Conservation (phyloP, 1,284 basidiomycete species). For the Somion occarium region DNA sequence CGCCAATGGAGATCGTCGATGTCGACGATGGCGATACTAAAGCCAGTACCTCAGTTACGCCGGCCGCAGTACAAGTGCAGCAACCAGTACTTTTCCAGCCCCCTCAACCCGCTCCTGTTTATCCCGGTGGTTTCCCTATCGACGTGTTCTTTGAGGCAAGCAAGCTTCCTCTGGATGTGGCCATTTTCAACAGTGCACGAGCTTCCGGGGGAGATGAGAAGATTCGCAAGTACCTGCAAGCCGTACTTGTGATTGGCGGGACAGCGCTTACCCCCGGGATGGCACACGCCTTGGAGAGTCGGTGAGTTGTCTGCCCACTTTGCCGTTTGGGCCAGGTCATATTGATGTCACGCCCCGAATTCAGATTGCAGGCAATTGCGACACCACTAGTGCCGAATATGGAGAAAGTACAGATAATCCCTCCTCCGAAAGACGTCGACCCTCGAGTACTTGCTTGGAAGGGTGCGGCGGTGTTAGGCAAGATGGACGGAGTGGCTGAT, state of each 20-base stretch:
- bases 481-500: slow-evolving; percentile 86
- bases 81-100: slow-evolving; percentile 7
- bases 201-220: slow-evolving; percentile 86
- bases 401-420: slow-evolving; percentile 85
- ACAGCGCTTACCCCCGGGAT: slow-evolving; percentile 72
- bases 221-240: slow-evolving; percentile 84
- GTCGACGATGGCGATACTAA: slow-evolving; percentile 44
- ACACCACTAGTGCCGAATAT: slow-evolving; percentile 77
- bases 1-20: slow-evolving; percentile 42
- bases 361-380: slow-evolving; percentile 77
- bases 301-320: slow-evolving; percentile 36
- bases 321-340: background rate
- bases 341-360: slow-evolving; percentile 2
- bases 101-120: slow-evolving; percentile 11
- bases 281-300: slow-evolving; percentile 75
- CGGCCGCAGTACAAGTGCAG: background rate
- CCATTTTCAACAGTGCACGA: slow-evolving; percentile 88
- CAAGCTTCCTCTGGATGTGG: slow-evolving; percentile 90
- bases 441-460: slow-evolving; percentile 92
- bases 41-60: slow-evolving; percentile 10
- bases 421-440: slow-evolving; percentile 91
- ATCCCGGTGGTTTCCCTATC: slow-evolving; percentile 38
- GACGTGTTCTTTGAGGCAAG: slow-evolving; percentile 84
- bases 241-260: slow-evolving; percentile 87
- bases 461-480: slow-evolving; percentile 89